Percentiles rank a stretch among this genome's conserved stretches.
Conservation (phyloP, 768 basidiomycete species). For the Russula vinacea region DNA sequence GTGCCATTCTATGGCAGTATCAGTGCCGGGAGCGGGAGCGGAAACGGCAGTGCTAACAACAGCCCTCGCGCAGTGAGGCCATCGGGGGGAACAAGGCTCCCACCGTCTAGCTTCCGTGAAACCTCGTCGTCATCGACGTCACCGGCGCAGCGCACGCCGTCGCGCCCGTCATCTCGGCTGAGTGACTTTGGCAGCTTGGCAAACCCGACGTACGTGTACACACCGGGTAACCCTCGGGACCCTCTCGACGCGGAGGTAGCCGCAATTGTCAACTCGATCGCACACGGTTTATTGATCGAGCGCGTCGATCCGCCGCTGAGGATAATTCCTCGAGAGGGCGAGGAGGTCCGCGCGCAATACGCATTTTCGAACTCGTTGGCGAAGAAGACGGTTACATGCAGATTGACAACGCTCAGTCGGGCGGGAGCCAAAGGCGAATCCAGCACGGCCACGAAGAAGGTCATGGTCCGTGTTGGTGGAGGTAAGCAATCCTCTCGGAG, state of each 20-base stretch:
- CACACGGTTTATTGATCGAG: constrained; percentile 74
- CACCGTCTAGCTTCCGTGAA: constrained; percentile 78
- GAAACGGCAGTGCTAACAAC: constrained; percentile 28
- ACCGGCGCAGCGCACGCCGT: constrained; percentile 42
- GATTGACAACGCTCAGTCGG: constrained; percentile 74
- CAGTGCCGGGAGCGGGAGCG: constrained; percentile 12
- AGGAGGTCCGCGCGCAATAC: constrained; percentile 83
- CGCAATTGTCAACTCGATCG: constrained; percentile 64
- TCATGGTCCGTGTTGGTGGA: constrained; percentile 88
- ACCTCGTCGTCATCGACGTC: constrained; percentile 38
- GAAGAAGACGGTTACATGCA: constrained; percentile 73
- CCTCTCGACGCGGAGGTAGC: constrained; percentile 83
- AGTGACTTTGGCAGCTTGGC: constrained; percentile 47
- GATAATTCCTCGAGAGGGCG: constrained; percentile 61
- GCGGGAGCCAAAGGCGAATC: constrained; percentile 42
- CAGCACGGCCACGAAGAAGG: constrained; percentile 64
- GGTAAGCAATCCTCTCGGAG: constrained; percentile 37
- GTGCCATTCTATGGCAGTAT: constrained; percentile 50
- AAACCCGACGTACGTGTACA: constrained; percentile 57
- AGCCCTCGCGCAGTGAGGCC: constrained; percentile 42
- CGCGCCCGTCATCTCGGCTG: constrained; percentile 61
- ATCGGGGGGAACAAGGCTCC: constrained; percentile 46
- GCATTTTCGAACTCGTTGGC: constrained; percentile 71
- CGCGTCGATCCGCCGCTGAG: constrained; percentile 77
- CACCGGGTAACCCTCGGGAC: constrained; percentile 63